Percentiles rank a stretch among this genome's conserved stretches.
These are phyloP conservation scores for Ceratobasidium sp. DNA, from an alignment of 1,284 basidiomycete genomes.

Conservation along the genomic window DNA sequence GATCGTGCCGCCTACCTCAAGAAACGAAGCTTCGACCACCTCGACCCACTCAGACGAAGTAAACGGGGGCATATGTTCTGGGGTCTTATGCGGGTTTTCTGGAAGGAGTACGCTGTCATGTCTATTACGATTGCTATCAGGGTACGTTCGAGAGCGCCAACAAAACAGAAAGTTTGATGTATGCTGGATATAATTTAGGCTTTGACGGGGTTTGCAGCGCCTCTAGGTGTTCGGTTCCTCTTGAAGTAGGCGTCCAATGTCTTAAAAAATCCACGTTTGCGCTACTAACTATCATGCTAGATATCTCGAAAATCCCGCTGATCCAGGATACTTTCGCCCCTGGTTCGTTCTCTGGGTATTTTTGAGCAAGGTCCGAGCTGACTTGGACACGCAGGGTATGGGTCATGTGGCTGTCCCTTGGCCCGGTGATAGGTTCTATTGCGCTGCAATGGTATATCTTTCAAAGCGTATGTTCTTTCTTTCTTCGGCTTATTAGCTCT, in stretches of 20 bases:
- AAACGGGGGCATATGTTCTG: constrained; percentile 41
- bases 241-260: neutral
- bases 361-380: neutral
- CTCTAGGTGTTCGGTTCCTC: constrained; percentile 27
- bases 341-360: constrained; percentile 51
- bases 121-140: neutral
- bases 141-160: neutral
- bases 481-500: neutral
- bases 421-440: constrained; percentile 43
- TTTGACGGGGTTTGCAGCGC: constrained; percentile 24
- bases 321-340: constrained; percentile 57
- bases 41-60: constrained; percentile 54
- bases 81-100: constrained; percentile 44
- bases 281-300: constrained; percentile 51
- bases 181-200: neutral
- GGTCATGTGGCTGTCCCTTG: constrained; percentile 43
- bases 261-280: constrained; percentile 50
- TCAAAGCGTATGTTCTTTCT: constrained; percentile 20
- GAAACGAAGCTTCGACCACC: constrained; percentile 51
- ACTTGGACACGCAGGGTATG: constrained; percentile 41
- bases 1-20: constrained; percentile 61
- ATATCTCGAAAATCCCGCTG: constrained; percentile 60
- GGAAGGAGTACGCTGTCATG: constrained; percentile 41
- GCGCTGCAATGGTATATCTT: constrained; percentile 44
- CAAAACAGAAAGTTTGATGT: no score